These are phyloP conservation scores for Diaporthe longicolla DNA, from an alignment of 2,329 filamentous ascomycete species.

Conservation along the genomic window DNA sequence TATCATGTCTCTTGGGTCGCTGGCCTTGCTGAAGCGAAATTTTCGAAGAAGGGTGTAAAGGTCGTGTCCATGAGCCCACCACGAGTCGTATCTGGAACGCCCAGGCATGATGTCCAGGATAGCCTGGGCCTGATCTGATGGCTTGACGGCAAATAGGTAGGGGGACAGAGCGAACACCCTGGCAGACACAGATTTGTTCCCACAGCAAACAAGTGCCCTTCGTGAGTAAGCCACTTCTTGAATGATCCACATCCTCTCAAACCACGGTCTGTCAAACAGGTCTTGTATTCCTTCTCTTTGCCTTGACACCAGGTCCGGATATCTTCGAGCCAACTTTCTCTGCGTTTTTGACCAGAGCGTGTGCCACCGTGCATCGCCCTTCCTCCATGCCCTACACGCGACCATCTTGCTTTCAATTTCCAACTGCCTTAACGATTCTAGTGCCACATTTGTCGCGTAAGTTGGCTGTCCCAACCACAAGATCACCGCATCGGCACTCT, in stretches of 20 bases:
- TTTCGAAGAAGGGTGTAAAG: conserved; percentile 3
- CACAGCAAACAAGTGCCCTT: neutral
- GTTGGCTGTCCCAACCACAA: neutral
- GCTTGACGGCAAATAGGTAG: neutral
- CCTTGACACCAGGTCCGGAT: neutral
- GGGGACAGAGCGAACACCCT: neutral
- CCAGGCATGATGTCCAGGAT: conserved; percentile 1
- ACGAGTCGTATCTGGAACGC: neutral
- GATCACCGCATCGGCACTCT: neutral
- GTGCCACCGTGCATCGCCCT: neutral
- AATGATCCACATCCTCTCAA: conserved; percentile 7
- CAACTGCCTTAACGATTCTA: neutral
- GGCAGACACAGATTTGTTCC: neutral
- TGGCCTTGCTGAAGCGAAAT: neutral
- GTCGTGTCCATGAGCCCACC: neutral
- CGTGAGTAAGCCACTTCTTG: conserved; percentile 1
- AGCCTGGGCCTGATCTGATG: neutral
- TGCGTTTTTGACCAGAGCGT: neutral
- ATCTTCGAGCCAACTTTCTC: neutral
- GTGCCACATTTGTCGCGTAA: neutral
- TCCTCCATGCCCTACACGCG: neutral
- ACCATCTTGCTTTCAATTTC: neutral
- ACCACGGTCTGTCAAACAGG: neutral
- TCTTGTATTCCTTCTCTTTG: neutral
- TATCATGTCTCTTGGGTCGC: neutral